A percentile compares a stretch with the other conserved stretches of the same genome.
Evolutionary conservation across 768 basidiomycete genomes (phyloP).

Genomic region (Podaxis sp.): DNA sequence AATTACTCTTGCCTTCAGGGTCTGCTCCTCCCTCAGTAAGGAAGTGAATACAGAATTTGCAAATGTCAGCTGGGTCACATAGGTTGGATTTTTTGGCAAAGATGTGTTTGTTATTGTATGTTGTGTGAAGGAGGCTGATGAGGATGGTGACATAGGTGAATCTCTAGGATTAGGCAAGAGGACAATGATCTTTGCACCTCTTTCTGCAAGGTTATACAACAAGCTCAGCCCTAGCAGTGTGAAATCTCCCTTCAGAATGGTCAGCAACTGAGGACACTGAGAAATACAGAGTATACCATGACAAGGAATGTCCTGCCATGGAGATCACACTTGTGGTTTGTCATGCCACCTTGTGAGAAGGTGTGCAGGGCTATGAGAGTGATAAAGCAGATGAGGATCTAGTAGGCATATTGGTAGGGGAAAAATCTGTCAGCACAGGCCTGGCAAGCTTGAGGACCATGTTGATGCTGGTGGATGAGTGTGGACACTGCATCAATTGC

Average conservation of each 20-base stretch:
- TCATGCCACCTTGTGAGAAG: too few relatives aligned
- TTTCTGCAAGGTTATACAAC: constrained; percentile 59
- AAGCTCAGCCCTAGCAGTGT: constrained; percentile 69
- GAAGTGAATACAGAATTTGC: constrained; percentile 70
- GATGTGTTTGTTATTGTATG: constrained; percentile 71
- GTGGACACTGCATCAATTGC: neutral
- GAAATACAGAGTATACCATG: constrained; percentile 41
- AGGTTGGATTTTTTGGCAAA: constrained; percentile 80
- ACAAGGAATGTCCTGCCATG: constrained; percentile 42
- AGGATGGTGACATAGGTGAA: constrained; percentile 51
- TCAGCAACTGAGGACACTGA: constrained; percentile 4
- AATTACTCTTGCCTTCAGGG: too few relatives aligned
- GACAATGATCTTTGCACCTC: constrained; percentile 78
- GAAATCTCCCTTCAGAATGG: constrained; percentile 57
- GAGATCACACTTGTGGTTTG: too few relatives aligned
- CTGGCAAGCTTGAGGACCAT: neutral
- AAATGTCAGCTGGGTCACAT: constrained; percentile 57
- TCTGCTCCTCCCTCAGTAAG: constrained; percentile 28
- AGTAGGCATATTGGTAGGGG: too few relatives aligned
- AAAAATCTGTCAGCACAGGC: too few relatives aligned
- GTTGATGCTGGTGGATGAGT: neutral
- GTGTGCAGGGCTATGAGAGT: too few relatives aligned
- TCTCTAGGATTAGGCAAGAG: constrained; percentile 59
- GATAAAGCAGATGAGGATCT: too few relatives aligned
- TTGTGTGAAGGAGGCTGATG: constrained; percentile 59